Base-by-base conservation (phyloP, 345 rosid genomes). In the Euphorbia tirucalli region DNA sequence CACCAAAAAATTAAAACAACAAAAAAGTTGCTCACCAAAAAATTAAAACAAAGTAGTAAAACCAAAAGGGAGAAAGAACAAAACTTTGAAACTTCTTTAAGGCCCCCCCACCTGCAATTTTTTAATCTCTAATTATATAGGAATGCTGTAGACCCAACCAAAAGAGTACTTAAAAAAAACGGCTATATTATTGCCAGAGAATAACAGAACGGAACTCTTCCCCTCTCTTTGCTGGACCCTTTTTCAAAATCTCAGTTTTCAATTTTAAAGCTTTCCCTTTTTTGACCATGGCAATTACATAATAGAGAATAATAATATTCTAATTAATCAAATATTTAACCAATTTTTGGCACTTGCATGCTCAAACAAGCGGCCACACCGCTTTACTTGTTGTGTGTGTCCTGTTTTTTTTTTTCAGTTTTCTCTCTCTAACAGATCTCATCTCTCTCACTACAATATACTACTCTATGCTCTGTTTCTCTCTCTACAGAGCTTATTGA, bases 351-450 rank as follows among this genome's bases (percentile, higher is more conserved):
- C 55, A 65, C 25, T 65, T 78, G 70, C 82, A 73, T 70, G 67
- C 75, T 76, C 68, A 71, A 73, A 79, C 79, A 77, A 82, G 81
- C 69, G 70, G 86, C 75, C 87, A 80, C 82, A 74, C 79, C 75
- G 78, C 81, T 86, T 88, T 80, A 75, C 78, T 78, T 73, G 74
- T 41, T 2, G 11, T 77, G 75, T 75, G 72, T 85, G 85, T 77
- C 77, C 80, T 83, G 82, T 71, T 79, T 66, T 35, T 71, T 79
- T 66, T 35, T 59, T 76, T 58, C 48, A 62, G 69, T 72, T 70
- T 56, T 63, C 69, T 73, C 75, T 73, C 77, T 77, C 77, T 60
- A 69, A 72, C 83, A 85, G 86, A 81, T 88, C 88, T 80, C 76
- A 9, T 43, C 27, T 70, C 32, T 52, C 43, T 71, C 52, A 18